Percentiles rank a stretch among this genome's conserved stretches.
Evolutionary conservation across 2,329 filamentous ascomycete species (phyloP).

Genomic region (Ophiostoma tasmaniense): DNA sequence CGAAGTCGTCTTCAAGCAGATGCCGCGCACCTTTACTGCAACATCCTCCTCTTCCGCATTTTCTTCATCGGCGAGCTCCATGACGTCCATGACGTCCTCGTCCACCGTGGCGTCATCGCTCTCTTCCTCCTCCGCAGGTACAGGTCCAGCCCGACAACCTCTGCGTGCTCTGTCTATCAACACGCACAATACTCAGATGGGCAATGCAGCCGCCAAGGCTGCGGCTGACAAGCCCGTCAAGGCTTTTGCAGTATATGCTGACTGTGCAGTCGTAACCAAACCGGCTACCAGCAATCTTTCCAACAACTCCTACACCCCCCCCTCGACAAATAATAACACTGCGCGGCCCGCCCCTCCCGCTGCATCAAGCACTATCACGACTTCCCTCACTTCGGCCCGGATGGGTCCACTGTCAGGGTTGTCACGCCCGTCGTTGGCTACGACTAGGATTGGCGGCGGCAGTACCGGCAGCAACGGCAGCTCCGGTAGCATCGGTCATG

Average conservation of each 20-base stretch:
- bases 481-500: background rate
- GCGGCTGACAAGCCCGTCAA: constrained; percentile 60
- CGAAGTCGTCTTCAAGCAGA: constrained; percentile 77
- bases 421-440: constrained; percentile 5
- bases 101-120: constrained; percentile 52
- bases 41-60: background rate
- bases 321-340: background rate
- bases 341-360: constrained; percentile 30
- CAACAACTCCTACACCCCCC: background rate
- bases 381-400: constrained; percentile 10
- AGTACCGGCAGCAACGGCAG: background rate
- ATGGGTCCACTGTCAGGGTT: constrained; percentile 16
- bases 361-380: constrained; percentile 21
- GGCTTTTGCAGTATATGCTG: constrained; percentile 78
- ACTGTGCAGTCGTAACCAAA: constrained; percentile 38
- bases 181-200: constrained; percentile 63
- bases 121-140: constrained; percentile 25
- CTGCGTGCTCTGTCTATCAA: constrained; percentile 63
- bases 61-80: constrained; percentile 27
- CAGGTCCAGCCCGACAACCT: constrained; percentile 57
- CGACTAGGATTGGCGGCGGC: constrained; percentile 16
- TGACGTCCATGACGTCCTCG: constrained; percentile 54
- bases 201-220: constrained; percentile 38
- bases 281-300: constrained; percentile 8
- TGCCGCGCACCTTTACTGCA: constrained; percentile 37